Evolutionary conservation across 352 stramenopile genomes (phyloP).

Genomic region (Pythium chondricola): DNA sequence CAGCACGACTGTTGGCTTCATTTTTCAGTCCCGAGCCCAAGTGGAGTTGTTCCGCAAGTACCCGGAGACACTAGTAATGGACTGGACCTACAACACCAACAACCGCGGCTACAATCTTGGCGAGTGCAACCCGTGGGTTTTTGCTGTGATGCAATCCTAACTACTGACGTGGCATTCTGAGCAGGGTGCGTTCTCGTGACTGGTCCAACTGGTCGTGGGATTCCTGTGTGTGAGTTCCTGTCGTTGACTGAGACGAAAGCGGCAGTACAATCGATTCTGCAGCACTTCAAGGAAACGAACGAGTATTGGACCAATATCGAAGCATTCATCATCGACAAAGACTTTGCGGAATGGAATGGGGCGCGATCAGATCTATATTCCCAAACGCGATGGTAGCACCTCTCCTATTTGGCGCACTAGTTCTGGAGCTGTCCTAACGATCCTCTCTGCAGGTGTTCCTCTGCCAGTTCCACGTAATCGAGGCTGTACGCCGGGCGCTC

Average conservation of each 20-base stretch:
- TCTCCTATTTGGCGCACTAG: not conserved
- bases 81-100: conserved; percentile 19
- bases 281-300: conserved; percentile 9
- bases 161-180: not conserved
- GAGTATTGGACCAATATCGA: not conserved
- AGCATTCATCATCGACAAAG: conserved; percentile 16
- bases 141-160: not conserved
- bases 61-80: conserved; percentile 3
- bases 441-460: conserved; percentile 1
- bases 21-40: conserved; percentile 1
- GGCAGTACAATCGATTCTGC: conserved; percentile 1
- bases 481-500: not conserved
- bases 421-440: not conserved
- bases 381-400: not conserved
- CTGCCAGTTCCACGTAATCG: conserved; percentile 6
- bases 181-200: not conserved
- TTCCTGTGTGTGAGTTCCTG: conserved; percentile 16
- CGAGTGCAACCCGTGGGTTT: not conserved
- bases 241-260: conserved; percentile 6
- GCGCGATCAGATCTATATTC: not conserved
- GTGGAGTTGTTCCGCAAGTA: not conserved
- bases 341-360: conserved; percentile 2
- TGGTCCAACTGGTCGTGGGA: conserved; percentile 8
- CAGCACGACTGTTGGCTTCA: not conserved
- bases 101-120: conserved; percentile 10